Percentiles rank a stretch among this genome's conserved stretches.
phyloP scores from a whole-genome alignment of 176 grass and related monocot genomes.

The Areca catechu region DNA sequence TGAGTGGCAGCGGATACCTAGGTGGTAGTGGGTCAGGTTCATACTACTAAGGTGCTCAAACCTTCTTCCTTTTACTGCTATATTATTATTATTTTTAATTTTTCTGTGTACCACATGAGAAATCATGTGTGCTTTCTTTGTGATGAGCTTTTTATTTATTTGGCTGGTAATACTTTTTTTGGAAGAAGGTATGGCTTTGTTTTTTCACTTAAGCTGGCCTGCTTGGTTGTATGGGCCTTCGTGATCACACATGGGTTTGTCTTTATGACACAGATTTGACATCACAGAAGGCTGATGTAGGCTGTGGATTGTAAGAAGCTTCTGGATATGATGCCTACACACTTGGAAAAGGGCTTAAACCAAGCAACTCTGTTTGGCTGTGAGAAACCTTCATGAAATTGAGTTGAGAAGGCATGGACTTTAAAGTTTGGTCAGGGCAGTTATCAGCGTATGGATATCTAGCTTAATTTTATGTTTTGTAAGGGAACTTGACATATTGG shows the following conservation, averaged over 20 bases:
- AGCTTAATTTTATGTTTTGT: conserved; percentile 10
- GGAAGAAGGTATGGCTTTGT: conserved; percentile 26
- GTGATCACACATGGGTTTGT: conserved; percentile 59
- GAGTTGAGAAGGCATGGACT: conserved; percentile 1
- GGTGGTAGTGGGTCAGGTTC: conserved; percentile 54
- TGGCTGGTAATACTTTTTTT: conserved; percentile 1
- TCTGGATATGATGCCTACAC: conserved; percentile 38
- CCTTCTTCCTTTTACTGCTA: conserved; percentile 1
- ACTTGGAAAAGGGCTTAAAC: conserved; percentile 32
- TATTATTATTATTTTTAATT: conserved; percentile 2
- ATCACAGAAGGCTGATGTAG: conserved; percentile 51
- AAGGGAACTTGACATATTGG: conserved; percentile 8
- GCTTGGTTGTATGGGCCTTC: conserved; percentile 17
- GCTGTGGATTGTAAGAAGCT: conserved; percentile 60
- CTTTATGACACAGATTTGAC: conserved; percentile 65
- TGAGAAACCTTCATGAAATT: conserved; percentile 1
- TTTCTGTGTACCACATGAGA: background rate
- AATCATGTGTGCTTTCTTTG: too few relatives aligned
- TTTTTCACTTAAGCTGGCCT: conserved; percentile 19
- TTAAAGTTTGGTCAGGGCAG: conserved; percentile 1
- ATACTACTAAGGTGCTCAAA: conserved; percentile 64
- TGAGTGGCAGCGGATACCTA: conserved; percentile 44
- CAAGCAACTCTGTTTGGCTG: conserved; percentile 21
- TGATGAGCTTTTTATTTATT: too few relatives aligned
- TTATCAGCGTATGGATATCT: conserved; percentile 7